Percentiles rank a stretch among this genome's conserved stretches.
Evolutionary conservation across 1,284 basidiomycete species (phyloP).

Genomic region (Ceratobasidium sp.): DNA sequence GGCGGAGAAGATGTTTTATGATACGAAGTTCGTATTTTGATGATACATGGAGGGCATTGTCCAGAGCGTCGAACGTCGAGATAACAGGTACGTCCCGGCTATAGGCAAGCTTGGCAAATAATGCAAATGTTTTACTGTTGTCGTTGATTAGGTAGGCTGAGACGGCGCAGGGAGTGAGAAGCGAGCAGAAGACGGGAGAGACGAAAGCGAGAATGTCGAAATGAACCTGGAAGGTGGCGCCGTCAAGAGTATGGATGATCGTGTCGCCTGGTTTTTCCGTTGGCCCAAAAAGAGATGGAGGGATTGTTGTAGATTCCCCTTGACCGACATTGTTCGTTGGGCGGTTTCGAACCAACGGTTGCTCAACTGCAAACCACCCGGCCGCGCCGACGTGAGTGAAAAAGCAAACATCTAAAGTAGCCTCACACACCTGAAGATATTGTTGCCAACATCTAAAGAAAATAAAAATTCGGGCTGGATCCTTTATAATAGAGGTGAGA

Average conservation of each 20-base stretch:
- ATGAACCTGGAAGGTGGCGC: constrained; percentile 24
- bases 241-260: constrained; percentile 14
- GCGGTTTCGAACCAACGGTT: neutral
- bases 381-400: neutral
- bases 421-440: neutral
- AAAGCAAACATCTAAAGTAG: neutral
- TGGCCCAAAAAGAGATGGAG: neutral
- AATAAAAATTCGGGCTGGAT: no score
- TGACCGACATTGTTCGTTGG: neutral
- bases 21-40: constrained; percentile 19
- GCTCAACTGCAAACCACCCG: neutral
- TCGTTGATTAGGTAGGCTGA: constrained; percentile 10
- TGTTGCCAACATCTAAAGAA: neutral
- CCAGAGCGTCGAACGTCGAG: constrained; percentile 16
- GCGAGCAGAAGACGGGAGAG: constrained; percentile 13
- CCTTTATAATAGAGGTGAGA: neutral
- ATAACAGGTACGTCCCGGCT: constrained; percentile 21
- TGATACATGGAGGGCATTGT: constrained; percentile 9
- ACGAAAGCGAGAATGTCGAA: constrained; percentile 37
- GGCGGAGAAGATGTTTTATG: constrained; percentile 25
- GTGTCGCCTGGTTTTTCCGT: constrained; percentile 21
- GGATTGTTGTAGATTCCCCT: neutral
- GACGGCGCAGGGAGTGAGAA: constrained; percentile 4
- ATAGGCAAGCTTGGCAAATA: constrained; percentile 22
- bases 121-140: neutral